A percentile compares a stretch with the other conserved stretches of the same genome.
Conservation (phyloP, 75 land plant genomes). For the Picea glauca region DNA sequence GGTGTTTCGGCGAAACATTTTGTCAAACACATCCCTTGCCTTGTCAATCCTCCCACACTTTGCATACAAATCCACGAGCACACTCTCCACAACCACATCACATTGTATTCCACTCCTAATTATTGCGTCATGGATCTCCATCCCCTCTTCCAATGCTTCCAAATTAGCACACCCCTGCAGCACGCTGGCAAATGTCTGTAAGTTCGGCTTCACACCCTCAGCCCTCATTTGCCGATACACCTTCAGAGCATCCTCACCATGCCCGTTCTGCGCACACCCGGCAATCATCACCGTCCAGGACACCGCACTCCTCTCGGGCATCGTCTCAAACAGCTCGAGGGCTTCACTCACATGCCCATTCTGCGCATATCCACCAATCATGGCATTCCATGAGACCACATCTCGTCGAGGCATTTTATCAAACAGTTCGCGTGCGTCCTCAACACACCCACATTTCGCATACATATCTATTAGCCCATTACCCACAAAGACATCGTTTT, state of each 20-base stretch:
- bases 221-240: background rate
- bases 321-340: constrained; percentile 23
- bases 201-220: constrained; percentile 1
- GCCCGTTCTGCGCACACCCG: background rate
- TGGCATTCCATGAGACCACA: constrained; percentile 57
- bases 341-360: constrained; percentile 36
- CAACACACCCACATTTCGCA: constrained; percentile 55
- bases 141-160: constrained; percentile 5
- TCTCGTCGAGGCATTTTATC: constrained; percentile 27
- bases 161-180: constrained; percentile 5
- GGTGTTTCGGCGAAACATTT: constrained; percentile 13
- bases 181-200: background rate
- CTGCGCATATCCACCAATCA: constrained; percentile 46
- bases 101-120: background rate
- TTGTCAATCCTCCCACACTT: background rate
- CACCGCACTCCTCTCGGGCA: constrained; percentile 20
- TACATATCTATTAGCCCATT: constrained; percentile 64
- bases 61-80: constrained; percentile 1
- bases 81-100: constrained; percentile 3
- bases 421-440: constrained; percentile 37
- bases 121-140: constrained; percentile 9
- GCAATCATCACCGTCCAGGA: background rate
- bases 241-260: background rate
- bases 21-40: constrained; percentile 3
- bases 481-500: constrained; percentile 30